Conservation (phyloP, 2,329 filamentous ascomycete genomes). For the Thelonectria blattea region DNA sequence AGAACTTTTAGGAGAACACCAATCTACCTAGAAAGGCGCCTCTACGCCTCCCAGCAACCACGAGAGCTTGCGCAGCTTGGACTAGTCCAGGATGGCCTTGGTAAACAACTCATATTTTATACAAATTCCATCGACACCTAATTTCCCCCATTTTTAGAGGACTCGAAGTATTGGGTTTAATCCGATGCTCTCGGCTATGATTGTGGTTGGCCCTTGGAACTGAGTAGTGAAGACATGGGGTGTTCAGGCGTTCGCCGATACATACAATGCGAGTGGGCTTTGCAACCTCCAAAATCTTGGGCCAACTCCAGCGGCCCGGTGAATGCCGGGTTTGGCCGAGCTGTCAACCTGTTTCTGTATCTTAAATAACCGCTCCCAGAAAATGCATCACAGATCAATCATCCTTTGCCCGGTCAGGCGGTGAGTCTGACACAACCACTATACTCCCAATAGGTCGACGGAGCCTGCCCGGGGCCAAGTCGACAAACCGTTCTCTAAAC, state of each 20-base stretch:
- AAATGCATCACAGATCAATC: no score
- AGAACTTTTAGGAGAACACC: conserved; percentile 55
- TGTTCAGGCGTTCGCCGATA: background rate
- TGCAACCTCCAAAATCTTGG: background rate
- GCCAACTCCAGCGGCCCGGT: background rate
- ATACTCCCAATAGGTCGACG: background rate
- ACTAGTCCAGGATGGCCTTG: conserved; percentile 60
- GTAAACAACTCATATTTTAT: conserved; percentile 74
- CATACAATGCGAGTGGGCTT: background rate
- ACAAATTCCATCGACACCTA: conserved; percentile 58
- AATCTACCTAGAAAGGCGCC: conserved; percentile 71
- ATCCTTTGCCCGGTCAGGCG: no score
- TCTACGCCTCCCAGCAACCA: conserved; percentile 74
- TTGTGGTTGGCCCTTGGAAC: background rate
- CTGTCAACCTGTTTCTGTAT: no score
- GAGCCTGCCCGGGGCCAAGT: background rate
- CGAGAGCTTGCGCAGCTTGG: conserved; percentile 63
- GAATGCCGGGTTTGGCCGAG: conserved; percentile 5
- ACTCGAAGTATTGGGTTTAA: background rate
- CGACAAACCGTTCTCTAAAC: conserved; percentile 6
- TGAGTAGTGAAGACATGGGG: background rate
- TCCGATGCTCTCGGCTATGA: conserved; percentile 2
- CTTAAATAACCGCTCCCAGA: no score
- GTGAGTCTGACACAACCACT: no score
- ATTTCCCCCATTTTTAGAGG: background rate